Evolutionary conservation across 805 yeast genomes (phyloP), one percentile per base, ranked within the genome.

Genomic region (Candida ortonii): DNA sequence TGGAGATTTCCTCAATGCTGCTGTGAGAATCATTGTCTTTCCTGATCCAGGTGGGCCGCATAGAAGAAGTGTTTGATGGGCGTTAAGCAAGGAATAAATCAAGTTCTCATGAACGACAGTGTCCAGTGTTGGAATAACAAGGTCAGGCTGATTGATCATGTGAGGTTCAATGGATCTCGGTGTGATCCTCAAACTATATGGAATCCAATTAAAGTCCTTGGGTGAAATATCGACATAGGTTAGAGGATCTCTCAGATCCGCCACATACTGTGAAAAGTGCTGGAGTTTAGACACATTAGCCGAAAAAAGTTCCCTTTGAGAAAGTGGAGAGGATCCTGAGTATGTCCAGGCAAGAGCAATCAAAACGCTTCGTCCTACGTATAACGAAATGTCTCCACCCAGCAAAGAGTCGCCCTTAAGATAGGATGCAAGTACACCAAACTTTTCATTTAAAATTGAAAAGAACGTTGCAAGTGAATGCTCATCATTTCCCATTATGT

Each of bases 21-120:
- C 76, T 45, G 85, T 69, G 13, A 90, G 60, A 0, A 89, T 78
- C 97, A 90, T 89, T 0, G 97, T 89, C 54, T 90, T 90, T 38
- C 97, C 97, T 0, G 96, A 83, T 4, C 97, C 97, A 0, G 97
- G 97, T 0, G 97, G 97, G 3, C 97, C 97, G 59, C 96, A 87
- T 15, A 90, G 65, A 17, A 90, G 65, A 12, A 86, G 55, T 0
- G 94, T 76, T 24, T 62, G 62, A 34, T 73, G 80, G 28, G 74
- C 73, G 21, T 66, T 64, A 22, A 89, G 49, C 2, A 84, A 55
- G 0, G 78, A 64, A 35, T 69, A 71, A 2, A 90, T 66, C 8
- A 84, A 49, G 1, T 62, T 53, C 40, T 85, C 90, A 38, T 84
- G 84, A 36, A 78, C 67, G 2, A 70, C 53, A 0, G 96, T 88